Percentiles rank a stretch among this genome's conserved stretches.
Evolutionary conservation across 2,329 filamentous ascomycete species (phyloP).

Genomic region (Aspergillus pseudonomiae): DNA sequence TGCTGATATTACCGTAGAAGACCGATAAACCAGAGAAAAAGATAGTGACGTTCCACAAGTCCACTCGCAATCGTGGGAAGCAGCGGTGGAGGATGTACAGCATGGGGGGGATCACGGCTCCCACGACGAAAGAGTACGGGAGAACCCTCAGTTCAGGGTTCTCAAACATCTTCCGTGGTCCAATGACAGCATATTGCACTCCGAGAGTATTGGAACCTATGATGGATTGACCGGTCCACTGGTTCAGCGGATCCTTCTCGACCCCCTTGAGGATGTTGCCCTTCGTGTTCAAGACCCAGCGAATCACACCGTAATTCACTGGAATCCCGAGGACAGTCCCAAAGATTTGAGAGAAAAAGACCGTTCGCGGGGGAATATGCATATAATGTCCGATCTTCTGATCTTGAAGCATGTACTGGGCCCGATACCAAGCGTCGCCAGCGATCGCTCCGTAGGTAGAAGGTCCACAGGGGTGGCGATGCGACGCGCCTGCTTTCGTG

Average conservation of each 20-base stretch:
- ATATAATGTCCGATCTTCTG: slow-evolving; percentile 68
- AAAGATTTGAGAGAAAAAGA: slow-evolving; percentile 65
- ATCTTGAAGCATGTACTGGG: slow-evolving; percentile 63
- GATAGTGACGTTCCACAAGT: slow-evolving; percentile 65
- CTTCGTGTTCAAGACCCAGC: slow-evolving; percentile 63
- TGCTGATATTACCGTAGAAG: slow-evolving; percentile 66
- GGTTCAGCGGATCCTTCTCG: slow-evolving; percentile 57
- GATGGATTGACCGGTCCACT: slow-evolving; percentile 64
- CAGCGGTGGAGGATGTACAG: slow-evolving; percentile 56
- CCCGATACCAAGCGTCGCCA: slow-evolving; percentile 64
- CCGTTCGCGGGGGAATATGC: slow-evolving; percentile 61
- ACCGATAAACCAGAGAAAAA: slow-evolving; percentile 60
- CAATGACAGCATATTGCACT: slow-evolving; percentile 64
- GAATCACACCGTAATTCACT: slow-evolving; percentile 63
- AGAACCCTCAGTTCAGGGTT: slow-evolving; percentile 32
- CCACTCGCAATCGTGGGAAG: slow-evolving; percentile 58
- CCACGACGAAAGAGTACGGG: slow-evolving; percentile 37
- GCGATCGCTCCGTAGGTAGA: slow-evolving; percentile 62
- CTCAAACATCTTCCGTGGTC: slow-evolving; percentile 34
- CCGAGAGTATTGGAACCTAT: slow-evolving; percentile 57
- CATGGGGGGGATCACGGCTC: slow-evolving; percentile 32
- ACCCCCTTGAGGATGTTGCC: slow-evolving; percentile 57
- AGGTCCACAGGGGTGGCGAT: slow-evolving; percentile 62
- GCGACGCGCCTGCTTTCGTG: slow-evolving; percentile 48
- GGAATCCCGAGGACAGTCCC: slow-evolving; percentile 62